Evolutionary conservation across 2,329 filamentous ascomycete genomes (phyloP).

Genomic region (Truncatella angustata): DNA sequence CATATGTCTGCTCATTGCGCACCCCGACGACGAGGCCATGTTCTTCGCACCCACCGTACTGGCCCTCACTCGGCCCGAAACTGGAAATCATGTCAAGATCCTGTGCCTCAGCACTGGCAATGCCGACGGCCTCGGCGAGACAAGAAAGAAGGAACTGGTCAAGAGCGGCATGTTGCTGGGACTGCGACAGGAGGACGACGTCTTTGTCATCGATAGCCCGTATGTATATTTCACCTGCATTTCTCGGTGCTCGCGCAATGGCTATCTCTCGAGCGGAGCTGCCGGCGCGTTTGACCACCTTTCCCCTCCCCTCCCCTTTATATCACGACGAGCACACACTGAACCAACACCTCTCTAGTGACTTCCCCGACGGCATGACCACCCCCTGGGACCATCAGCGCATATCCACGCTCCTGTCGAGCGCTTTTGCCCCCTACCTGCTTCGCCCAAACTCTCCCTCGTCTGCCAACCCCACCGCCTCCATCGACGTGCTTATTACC

Average conservation of each 20-base stretch:
- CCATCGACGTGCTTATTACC: conserved; percentile 82
- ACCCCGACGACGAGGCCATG: conserved; percentile 99
- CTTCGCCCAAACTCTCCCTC: conserved; percentile 17
- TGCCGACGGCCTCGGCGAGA: conserved; percentile 82
- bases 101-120: conserved; percentile 87
- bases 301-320: neutral
- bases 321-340: neutral
- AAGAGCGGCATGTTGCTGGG: conserved; percentile 78
- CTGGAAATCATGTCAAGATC: conserved; percentile 91
- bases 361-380: conserved; percentile 90
- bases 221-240: too few species aligned
- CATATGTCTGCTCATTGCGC: conserved; percentile 89
- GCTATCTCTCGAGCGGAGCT: too few species aligned
- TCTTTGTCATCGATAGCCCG: conserved; percentile 81
- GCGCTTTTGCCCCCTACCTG: conserved; percentile 70
- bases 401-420: conserved; percentile 68
- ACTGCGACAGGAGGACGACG: conserved; percentile 70
- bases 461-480: conserved; percentile 39
- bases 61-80: conserved; percentile 74
- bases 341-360: conserved; percentile 27
- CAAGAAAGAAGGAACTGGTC: conserved; percentile 77
- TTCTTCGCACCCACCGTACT: conserved; percentile 92
- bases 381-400: conserved; percentile 69
- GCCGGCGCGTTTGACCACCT: too few species aligned
- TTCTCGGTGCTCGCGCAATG: conserved; percentile 1